Percentiles rank a stretch among this genome's conserved stretches.
Conservation (phyloP, 1,284 basidiomycete genomes). For the Filobasidium uniguttulatum region DNA sequence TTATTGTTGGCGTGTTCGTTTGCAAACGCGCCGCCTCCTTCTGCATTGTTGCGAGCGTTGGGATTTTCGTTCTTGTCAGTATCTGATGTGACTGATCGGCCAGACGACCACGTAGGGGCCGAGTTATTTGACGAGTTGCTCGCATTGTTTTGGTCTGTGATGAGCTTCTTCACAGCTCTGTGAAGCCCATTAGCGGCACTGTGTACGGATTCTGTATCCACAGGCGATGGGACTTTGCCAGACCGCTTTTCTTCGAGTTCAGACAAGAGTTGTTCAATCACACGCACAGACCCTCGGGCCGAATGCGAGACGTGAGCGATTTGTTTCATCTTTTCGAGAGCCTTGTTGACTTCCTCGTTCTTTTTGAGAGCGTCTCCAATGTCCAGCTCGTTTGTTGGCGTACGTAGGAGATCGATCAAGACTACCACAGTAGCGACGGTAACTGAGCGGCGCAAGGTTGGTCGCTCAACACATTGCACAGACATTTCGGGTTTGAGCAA, state of each 20-base stretch:
- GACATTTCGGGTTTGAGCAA: too few relatives aligned
- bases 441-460: slow-evolving; percentile 16
- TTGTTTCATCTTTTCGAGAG: slow-evolving; percentile 29
- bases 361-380: slow-evolving; percentile 30
- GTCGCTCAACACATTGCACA: background rate
- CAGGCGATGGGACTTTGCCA: slow-evolving; percentile 14
- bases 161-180: slow-evolving; percentile 36
- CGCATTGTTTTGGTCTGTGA: slow-evolving; percentile 24
- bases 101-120: background rate
- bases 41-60: too few relatives aligned
- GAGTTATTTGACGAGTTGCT: background rate
- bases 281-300: slow-evolving; percentile 33
- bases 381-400: slow-evolving; percentile 27
- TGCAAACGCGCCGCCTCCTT: background rate
- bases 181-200: slow-evolving; percentile 29
- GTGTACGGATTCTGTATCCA: background rate
- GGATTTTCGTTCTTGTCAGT: too few relatives aligned
- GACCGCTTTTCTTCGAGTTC: slow-evolving; percentile 34
- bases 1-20: too few relatives aligned
- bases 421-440: slow-evolving; percentile 35
- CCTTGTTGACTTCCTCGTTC: slow-evolving; percentile 31
- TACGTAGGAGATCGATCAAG: slow-evolving; percentile 36
- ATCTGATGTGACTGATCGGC: background rate
- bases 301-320: slow-evolving; percentile 34
- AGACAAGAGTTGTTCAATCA: slow-evolving; percentile 35